Base-by-base conservation (phyloP, 2,329 filamentous ascomycete genomes). In the Monosporascus sp. region DNA sequence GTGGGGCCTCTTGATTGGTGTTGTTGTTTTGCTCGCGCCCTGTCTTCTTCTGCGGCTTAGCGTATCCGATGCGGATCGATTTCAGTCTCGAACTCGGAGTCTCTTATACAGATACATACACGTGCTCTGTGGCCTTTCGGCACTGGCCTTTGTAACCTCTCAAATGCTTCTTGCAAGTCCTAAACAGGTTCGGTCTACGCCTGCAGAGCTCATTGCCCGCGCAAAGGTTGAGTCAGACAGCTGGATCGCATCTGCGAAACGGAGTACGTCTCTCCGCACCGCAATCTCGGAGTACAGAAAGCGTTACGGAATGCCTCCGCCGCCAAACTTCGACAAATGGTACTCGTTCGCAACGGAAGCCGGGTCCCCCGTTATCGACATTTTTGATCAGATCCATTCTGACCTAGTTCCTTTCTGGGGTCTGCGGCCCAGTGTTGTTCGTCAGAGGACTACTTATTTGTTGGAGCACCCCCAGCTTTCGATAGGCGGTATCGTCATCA, bases 311-410 rank as follows among this genome's bases (percentile, higher is more conserved):
- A 76, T 88, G 57, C 74, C 81, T 35, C 86, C 86, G n/a, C 86
- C 86, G 35, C 88, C 88, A 3, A 78, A 88, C 60, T 89, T 88
- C 60, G 84, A 88, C 66, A 84, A 83, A 59, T 89, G 86, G 86
- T 89, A 84, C 62, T 76, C 83, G 50, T 88, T 87, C 61, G 86
- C 86, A 5, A 78, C 77, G 57, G 74, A 76, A 7, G 81, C 78
- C 55, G 76, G 78, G 3, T 83, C 87, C 1, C 75, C 82, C 53
- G 69, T 89, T 56, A 82, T 88, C 54, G 87, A 90, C 62, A 83
- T 87, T 61, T 90, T 85, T 59, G 85, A 88, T 63, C 83, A 80
- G 9, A 87, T 89, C 57, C 79, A 85, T 60, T 73, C 85, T 53
- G 78, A 82, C 46, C 71, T 89, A 20, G 72, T 86, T 14, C 86